Conservation (phyloP, 495 filamentous ascomycete species). For the Neurospora sp. region DNA sequence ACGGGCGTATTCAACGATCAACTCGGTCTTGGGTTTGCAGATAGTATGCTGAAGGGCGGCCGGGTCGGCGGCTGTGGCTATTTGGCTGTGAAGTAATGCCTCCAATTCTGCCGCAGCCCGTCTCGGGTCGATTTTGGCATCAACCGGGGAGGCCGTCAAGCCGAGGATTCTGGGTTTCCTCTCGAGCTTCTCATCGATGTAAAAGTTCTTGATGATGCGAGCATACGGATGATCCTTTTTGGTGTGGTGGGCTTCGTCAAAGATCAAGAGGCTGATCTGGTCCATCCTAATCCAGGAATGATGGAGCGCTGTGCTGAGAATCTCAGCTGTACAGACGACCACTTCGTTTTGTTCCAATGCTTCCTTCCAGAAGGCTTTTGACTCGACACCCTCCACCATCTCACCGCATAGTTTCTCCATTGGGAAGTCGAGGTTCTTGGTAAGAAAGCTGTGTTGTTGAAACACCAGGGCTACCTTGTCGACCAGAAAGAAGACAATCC, state of each 20-base stretch:
- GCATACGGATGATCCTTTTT: slow-evolving; percentile 94
- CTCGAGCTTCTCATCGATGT: slow-evolving; percentile 33
- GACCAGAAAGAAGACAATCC: slow-evolving; percentile 80
- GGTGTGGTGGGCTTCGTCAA: slow-evolving; percentile 94
- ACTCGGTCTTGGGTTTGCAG: slow-evolving; percentile 47
- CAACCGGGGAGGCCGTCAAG: slow-evolving; percentile 97
- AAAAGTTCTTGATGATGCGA: slow-evolving; percentile 83
- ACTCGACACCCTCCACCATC: slow-evolving; percentile 40
- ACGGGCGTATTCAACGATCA: slow-evolving; percentile 45
- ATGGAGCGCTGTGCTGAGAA: slow-evolving; percentile 68
- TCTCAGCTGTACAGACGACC: slow-evolving; percentile 87
- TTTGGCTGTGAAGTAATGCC: slow-evolving; percentile 62
- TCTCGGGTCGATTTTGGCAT: slow-evolving; percentile 61
- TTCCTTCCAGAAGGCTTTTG: slow-evolving; percentile 56
- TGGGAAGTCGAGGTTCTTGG: slow-evolving; percentile 72
- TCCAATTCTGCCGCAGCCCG: slow-evolving; percentile 73
- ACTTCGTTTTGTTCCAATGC: slow-evolving; percentile 66
- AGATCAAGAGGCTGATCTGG: slow-evolving; percentile 82
- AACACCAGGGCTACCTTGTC: slow-evolving; percentile 85
- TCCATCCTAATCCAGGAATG: slow-evolving; percentile 73
- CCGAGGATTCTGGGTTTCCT: slow-evolving; percentile 75
- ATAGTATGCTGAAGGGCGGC: slow-evolving; percentile 49
- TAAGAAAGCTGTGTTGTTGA: slow-evolving; percentile 78
- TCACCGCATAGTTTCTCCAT: slow-evolving; percentile 76
- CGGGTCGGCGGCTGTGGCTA: slow-evolving; percentile 68